phyloP scores from a whole-genome alignment of 768 basidiomycete species.

The Boletus barrowsii region DNA sequence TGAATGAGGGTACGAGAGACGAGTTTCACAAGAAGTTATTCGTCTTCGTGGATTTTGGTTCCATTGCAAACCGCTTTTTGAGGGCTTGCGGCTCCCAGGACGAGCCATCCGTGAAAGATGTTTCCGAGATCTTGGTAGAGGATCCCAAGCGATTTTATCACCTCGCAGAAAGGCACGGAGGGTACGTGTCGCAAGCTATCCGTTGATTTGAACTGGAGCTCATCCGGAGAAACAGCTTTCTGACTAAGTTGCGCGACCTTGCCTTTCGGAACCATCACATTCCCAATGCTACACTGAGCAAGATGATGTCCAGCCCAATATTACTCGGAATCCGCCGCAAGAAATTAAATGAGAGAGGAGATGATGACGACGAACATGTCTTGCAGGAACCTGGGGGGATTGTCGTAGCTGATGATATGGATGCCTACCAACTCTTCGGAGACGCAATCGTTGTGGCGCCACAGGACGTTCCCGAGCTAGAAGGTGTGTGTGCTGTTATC shows the following conservation, averaged over 20 bases:
- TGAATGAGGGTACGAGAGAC: conserved; percentile 47
- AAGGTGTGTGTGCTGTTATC: conserved; percentile 45
- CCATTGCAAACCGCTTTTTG: conserved; percentile 74
- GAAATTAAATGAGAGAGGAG: conserved; percentile 45
- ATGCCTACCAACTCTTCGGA: conserved; percentile 70
- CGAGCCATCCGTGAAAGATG: conserved; percentile 80
- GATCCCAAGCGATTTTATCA: conserved; percentile 67
- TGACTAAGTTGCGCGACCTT: conserved; percentile 75
- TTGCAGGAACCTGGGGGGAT: conserved; percentile 64
- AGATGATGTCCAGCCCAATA: conserved; percentile 67
- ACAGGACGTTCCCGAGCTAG: conserved; percentile 71
- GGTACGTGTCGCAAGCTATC: conserved; percentile 40
- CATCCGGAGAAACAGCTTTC: conserved; percentile 47
- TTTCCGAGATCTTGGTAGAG: conserved; percentile 60
- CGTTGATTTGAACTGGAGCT: not conserved
- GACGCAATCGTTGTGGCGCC: conserved; percentile 69
- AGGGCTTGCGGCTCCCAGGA: conserved; percentile 78
- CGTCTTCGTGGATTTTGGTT: conserved; percentile 82
- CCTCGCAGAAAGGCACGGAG: conserved; percentile 58
- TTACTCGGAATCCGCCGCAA: conserved; percentile 68
- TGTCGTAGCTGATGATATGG: conserved; percentile 80
- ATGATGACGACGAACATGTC: conserved; percentile 57
- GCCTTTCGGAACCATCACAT: conserved; percentile 59
- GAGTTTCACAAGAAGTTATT: conserved; percentile 79
- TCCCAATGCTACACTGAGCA: conserved; percentile 44